These are phyloP conservation scores for Byssochlamys sp. DNA, from an alignment of 2,329 filamentous ascomycete species.

Conservation along the genomic window DNA sequence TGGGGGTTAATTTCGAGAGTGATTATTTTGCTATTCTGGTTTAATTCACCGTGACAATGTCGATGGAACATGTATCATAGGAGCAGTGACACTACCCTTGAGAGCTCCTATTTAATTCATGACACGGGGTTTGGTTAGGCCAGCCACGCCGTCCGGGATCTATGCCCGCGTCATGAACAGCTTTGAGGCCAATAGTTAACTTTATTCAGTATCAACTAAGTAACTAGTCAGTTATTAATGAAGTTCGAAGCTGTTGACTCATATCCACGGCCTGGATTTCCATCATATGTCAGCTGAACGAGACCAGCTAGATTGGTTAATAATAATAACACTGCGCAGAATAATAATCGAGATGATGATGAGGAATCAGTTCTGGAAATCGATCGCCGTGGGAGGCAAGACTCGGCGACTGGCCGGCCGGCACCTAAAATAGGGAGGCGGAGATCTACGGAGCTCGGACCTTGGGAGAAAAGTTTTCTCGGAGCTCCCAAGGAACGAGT, in stretches of 20 bases:
- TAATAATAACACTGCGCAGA: too few species aligned
- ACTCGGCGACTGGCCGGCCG: background rate
- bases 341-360: background rate
- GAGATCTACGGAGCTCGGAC: background rate
- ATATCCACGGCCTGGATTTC: background rate
- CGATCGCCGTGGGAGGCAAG: background rate
- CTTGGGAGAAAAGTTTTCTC: background rate
- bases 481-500: background rate
- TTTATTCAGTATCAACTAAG: too few species aligned
- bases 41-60: background rate
- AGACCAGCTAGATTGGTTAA: too few species aligned
- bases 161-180: background rate
- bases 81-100: too few species aligned
- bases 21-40: too few species aligned
- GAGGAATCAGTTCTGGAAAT: background rate
- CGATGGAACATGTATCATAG: background rate
- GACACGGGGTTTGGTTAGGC: background rate
- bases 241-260: background rate
- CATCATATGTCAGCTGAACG: background rate
- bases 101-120: background rate
- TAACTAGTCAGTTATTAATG: background rate
- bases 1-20: too few species aligned
- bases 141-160: background rate
- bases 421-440: background rate
- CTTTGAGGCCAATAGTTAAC: background rate